A percentile compares a stretch with the other conserved stretches of the same genome.
Conservation (phyloP, 495 filamentous ascomycete genomes). For the Penicillium cataractarum region DNA sequence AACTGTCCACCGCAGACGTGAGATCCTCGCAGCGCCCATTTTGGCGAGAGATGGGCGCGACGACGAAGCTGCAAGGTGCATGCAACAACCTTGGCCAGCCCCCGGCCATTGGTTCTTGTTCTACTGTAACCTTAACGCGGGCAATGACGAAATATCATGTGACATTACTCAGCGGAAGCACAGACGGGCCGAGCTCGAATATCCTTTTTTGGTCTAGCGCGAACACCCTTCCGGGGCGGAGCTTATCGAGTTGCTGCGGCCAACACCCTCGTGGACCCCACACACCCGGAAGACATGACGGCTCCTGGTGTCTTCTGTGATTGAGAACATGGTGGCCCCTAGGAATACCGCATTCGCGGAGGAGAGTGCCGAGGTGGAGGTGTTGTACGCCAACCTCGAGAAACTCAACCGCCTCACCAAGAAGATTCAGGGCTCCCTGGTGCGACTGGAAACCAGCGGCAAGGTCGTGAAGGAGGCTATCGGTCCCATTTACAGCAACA, state of each 20-base stretch:
- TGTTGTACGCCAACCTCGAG: slow-evolving; percentile 65
- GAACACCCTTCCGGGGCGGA: slow-evolving; percentile 11
- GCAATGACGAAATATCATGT: slow-evolving; percentile 38
- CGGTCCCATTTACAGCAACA: slow-evolving; percentile 91
- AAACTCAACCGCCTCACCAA: slow-evolving; percentile 78
- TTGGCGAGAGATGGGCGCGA: slow-evolving; percentile 49
- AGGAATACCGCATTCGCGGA: slow-evolving; percentile 63
- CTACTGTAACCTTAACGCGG: slow-evolving; percentile 10
- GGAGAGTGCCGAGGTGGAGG: slow-evolving; percentile 73
- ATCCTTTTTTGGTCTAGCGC: slow-evolving; percentile 31
- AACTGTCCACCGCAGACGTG: slow-evolving; percentile 43
- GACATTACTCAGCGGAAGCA: background rate
- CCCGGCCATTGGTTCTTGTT: slow-evolving; percentile 1
- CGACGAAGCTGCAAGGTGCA: slow-evolving; percentile 57
- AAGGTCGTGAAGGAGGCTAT: slow-evolving; percentile 90
- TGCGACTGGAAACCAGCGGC: slow-evolving; percentile 81
- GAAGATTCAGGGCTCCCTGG: slow-evolving; percentile 88
- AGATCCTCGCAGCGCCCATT: slow-evolving; percentile 39
- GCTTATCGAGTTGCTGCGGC: slow-evolving; percentile 26
- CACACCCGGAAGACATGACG: slow-evolving; percentile 34
- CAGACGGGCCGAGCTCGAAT: slow-evolving; percentile 24
- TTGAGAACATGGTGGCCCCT: slow-evolving; percentile 50
- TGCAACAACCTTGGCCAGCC: slow-evolving; percentile 21
- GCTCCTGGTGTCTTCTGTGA: slow-evolving; percentile 23
- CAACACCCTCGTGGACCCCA: slow-evolving; percentile 23